Conservation (phyloP, 169 alveolate genomes). For the Eimeria necatrix region DNA sequence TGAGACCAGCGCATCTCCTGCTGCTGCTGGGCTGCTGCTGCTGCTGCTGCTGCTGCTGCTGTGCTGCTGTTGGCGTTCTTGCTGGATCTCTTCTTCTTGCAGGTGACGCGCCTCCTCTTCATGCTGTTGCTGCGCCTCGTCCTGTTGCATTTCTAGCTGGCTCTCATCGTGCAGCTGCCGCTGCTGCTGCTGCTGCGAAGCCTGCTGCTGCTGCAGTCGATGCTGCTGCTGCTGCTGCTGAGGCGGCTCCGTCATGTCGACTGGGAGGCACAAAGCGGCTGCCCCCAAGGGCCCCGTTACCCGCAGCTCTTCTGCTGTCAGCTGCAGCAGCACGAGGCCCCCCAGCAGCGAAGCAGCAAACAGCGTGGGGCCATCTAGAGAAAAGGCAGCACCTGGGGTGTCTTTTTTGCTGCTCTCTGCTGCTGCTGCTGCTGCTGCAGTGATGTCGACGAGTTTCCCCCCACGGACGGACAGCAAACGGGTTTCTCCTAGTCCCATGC, state of each 20-base stretch:
- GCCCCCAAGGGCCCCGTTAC: neutral
- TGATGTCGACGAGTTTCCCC: neutral
- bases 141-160: neutral
- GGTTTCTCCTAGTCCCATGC: slow-evolving; percentile 47
- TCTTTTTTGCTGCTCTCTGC: slow-evolving; percentile 11
- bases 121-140: neutral
- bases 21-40: slow-evolving; percentile 28
- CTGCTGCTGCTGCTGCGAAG: neutral
- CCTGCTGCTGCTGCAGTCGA: slow-evolving; percentile 13
- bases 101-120: slow-evolving; percentile 20
- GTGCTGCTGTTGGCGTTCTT: slow-evolving; percentile 10
- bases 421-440: slow-evolving; percentile 45
- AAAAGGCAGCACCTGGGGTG: slow-evolving; percentile 10
- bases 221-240: slow-evolving; percentile 57
- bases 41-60: neutral
- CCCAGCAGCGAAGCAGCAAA: slow-evolving; percentile 44
- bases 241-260: slow-evolving; percentile 32
- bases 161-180: neutral
- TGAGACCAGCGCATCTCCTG: neutral
- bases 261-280: neutral
- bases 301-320: slow-evolving; percentile 75
- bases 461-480: slow-evolving; percentile 9
- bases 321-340: slow-evolving; percentile 64
- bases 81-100: neutral
- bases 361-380: slow-evolving; percentile 19